Evolutionary conservation across 2,329 filamentous ascomycete species (phyloP), one percentile per base, ranked within the genome.

Genomic region (Fusarium falciforme): DNA sequence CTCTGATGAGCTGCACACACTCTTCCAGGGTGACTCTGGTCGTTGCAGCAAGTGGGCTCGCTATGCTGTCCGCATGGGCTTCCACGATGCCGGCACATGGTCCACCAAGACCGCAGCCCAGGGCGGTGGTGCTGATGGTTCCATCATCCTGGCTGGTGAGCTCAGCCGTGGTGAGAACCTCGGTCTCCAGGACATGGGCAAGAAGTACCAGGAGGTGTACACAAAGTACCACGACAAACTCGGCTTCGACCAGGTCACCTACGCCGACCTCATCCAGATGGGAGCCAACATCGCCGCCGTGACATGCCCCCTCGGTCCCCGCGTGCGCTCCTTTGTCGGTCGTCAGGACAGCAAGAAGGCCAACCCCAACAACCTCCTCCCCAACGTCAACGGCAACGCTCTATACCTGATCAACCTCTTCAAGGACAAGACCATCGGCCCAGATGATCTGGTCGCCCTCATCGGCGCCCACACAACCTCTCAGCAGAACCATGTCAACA

Each of bases 221-320:
- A 59, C 78, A 38, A 84, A 86, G 72, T 87, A 85, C 74, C 77
- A 76, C 64, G 70, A 70, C 29, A 33, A 69, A n/a, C 68, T 72
- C 14, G 82, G 83, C 52, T 79, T 78, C 67, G 80, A 76, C 25
- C 74, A 78, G n/a, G 83, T 90, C 36, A 83, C 84, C 5, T 86
- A 86, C 73, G 88, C 88, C 35, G 89, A 91, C 74, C 81, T 90
- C 9, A 84, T 89, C 38, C 88, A 90, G 76, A 86, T 89, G 75
- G 86, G 86, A 2, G 82, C 82, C 80, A 87, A 80, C 66, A 82
- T 88, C 44, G 88, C 86, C 22, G 86, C 87, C 9, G 84, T 87
- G 5, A 83, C 85, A 12, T 85, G 84, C 65, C 83, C 84, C 9
- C 80, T 83, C 6, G 83, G 84, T 3, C 88, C 89, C 2, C 84